Conservation (phyloP, 2,329 filamentous ascomycete species). For the Claviceps purpurea region DNA sequence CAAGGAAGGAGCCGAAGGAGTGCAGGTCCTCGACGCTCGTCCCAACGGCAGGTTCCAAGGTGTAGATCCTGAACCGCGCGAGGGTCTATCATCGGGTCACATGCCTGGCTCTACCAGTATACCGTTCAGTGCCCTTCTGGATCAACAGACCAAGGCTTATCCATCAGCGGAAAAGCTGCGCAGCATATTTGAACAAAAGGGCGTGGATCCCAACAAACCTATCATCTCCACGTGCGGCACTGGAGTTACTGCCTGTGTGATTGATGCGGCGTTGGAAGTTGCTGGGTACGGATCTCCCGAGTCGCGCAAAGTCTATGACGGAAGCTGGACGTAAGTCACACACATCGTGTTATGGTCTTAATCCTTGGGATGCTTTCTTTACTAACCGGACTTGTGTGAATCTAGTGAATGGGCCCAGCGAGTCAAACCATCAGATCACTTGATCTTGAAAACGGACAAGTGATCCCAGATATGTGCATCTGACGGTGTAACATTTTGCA, state of each 20-base stretch:
- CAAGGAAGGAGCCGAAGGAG: slow-evolving; percentile 69
- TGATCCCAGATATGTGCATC: neutral
- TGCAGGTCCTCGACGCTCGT: slow-evolving; percentile 84
- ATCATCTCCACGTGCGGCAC: slow-evolving; percentile 86
- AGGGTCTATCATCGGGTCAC: slow-evolving; percentile 78
- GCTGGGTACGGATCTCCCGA: slow-evolving; percentile 58
- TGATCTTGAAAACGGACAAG: slow-evolving; percentile 42
- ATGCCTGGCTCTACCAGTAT: slow-evolving; percentile 80
- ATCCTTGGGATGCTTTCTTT: neutral
- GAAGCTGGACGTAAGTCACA: slow-evolving; percentile 86
- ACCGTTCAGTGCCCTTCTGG: slow-evolving; percentile 66
- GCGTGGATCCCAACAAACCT: slow-evolving; percentile 64
- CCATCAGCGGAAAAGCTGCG: slow-evolving; percentile 58
- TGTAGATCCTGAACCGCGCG: slow-evolving; percentile 70
- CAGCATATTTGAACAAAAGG: slow-evolving; percentile 65
- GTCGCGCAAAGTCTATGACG: slow-evolving; percentile 73
- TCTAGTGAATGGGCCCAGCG: slow-evolving; percentile 55
- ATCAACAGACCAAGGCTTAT: slow-evolving; percentile 70
- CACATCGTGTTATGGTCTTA: neutral
- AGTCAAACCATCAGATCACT: slow-evolving; percentile 44
- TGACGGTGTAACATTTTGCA: neutral
- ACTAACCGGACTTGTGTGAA: slow-evolving; percentile 13
- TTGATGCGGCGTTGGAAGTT: slow-evolving; percentile 75
- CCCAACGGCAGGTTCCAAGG: slow-evolving; percentile 70
- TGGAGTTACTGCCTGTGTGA: slow-evolving; percentile 81